Evolutionary conservation across 1,284 basidiomycete genomes (phyloP).

Genomic region (Phellopilus nigrolimitatus): DNA sequence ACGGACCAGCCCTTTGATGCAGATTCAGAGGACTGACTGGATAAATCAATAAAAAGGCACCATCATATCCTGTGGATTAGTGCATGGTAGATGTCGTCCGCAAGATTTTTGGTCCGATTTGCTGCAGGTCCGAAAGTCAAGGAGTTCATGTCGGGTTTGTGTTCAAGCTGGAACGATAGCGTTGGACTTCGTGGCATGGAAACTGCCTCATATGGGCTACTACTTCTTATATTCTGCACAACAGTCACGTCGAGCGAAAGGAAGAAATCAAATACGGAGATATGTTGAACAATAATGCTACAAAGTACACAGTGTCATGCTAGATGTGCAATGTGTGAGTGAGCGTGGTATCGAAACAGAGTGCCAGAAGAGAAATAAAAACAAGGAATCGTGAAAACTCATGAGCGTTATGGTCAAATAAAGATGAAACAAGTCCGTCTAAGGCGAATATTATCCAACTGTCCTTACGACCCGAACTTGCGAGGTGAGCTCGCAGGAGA

Average conservation of each 20-base stretch:
- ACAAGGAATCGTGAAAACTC: constrained; percentile 3
- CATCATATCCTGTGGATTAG: too few relatives aligned
- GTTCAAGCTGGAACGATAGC: too few relatives aligned
- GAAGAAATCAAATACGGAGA: not conserved
- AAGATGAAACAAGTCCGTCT: not conserved
- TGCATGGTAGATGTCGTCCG: too few relatives aligned
- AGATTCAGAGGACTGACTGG: too few relatives aligned
- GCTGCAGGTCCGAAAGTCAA: too few relatives aligned
- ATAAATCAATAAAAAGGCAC: too few relatives aligned
- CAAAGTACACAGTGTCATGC: constrained; percentile 7
- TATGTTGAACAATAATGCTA: constrained; percentile 4
- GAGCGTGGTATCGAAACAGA: constrained; percentile 3
- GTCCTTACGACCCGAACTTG: constrained; percentile 26
- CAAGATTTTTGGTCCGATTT: too few relatives aligned
- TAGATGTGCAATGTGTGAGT: not conserved
- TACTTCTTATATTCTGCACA: not conserved
- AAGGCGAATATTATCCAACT: not conserved
- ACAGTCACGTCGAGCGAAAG: not conserved
- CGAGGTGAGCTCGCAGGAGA: constrained; percentile 34
- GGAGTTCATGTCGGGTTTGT: too few relatives aligned
- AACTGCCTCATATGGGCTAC: not conserved
- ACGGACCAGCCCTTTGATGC: too few relatives aligned
- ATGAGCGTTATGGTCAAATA: constrained; percentile 7
- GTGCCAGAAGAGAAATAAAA: not conserved
- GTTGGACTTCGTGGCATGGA: too few relatives aligned